These are phyloP conservation scores for Pinus albicaulis DNA, from an alignment of 75 land plant genomes.

Conservation along the genomic window DNA sequence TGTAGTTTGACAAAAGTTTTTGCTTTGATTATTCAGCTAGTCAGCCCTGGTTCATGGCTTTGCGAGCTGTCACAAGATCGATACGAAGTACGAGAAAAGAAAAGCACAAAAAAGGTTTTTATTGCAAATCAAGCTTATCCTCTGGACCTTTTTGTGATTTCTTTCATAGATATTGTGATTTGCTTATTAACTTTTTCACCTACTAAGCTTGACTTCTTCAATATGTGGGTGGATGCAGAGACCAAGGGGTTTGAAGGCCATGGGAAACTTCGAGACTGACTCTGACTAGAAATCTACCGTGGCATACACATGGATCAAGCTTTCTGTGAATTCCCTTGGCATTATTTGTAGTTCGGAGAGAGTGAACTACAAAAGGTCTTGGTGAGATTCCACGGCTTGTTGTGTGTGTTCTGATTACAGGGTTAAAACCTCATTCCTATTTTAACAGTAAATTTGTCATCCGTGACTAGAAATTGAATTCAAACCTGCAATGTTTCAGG, in stretches of 20 bases:
- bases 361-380: not conserved
- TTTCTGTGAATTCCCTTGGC: not conserved
- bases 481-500: not conserved
- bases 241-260: constrained; percentile 91
- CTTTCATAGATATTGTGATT: not conserved
- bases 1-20: too few relatives aligned
- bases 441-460: too few relatives aligned
- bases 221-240: constrained; percentile 46
- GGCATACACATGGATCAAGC: not conserved
- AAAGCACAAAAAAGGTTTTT: constrained; percentile 72
- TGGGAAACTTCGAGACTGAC: constrained; percentile 84
- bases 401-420: not conserved
- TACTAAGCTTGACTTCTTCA: not conserved
- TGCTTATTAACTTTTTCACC: not conserved
- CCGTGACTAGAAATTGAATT: not conserved
- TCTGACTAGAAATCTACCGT: constrained; percentile 37
- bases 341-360: too few relatives aligned
- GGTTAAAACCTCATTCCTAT: not conserved
- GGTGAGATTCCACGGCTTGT: not conserved
- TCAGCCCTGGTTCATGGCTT: constrained; percentile 89
- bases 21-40: constrained; percentile 29
- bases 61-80: constrained; percentile 79
- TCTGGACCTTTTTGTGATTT: not conserved
- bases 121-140: too few relatives aligned
- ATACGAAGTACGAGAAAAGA: constrained; percentile 95